phyloP scores from a whole-genome alignment of 169 alveolate genomes.

The Eimeria sp. region DNA sequence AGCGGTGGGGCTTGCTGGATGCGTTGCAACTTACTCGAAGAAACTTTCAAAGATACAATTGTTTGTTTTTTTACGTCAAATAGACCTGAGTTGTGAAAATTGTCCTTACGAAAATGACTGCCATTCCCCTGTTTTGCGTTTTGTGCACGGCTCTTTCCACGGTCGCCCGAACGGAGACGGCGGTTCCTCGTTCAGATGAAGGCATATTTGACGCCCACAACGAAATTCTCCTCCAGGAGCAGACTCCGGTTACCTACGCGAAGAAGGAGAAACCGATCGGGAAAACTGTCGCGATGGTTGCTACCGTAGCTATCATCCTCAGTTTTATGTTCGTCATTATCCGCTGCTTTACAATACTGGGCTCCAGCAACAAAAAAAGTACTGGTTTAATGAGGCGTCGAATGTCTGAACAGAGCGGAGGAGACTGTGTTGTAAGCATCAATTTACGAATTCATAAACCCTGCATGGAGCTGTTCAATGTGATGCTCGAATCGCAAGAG shows the following conservation, averaged over 20 bases:
- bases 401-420: neutral
- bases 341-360: neutral
- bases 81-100: neutral
- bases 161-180: neutral
- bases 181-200: too few species aligned
- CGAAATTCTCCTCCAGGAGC: neutral
- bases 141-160: neutral
- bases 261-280: neutral
- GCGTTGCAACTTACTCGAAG: neutral
- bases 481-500: neutral
- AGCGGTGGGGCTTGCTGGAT: conserved; percentile 17
- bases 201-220: neutral
- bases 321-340: neutral
- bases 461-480: neutral
- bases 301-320: neutral
- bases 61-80: neutral
- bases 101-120: neutral
- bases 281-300: neutral
- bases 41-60: too few species aligned
- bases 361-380: neutral
- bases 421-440: neutral
- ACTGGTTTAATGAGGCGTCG: neutral
- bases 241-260: neutral
- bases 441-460: neutral
- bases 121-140: neutral